A percentile compares a stretch with the other conserved stretches of the same genome.
Evolutionary conservation across 2,329 filamentous ascomycete genomes (phyloP).

Genomic region (Fusarium longipes): DNA sequence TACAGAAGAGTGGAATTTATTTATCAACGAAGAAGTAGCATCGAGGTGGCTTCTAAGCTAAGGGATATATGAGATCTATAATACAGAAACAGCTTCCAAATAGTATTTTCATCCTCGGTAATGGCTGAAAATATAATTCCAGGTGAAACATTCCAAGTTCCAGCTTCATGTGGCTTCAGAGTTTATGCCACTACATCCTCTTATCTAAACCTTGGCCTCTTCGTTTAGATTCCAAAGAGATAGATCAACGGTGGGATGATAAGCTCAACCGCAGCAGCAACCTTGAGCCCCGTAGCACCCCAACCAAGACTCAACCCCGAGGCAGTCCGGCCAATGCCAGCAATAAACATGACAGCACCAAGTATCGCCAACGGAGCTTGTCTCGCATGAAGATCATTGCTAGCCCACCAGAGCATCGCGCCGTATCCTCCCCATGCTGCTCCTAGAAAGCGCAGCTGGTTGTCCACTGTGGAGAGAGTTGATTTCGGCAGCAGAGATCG

Average conservation of each 20-base stretch:
- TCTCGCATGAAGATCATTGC: not conserved
- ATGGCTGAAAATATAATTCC: too few species aligned
- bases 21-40: too few species aligned
- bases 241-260: not conserved
- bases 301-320: not conserved
- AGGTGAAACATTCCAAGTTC: too few species aligned
- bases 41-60: too few species aligned
- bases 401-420: not conserved
- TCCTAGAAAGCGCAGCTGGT: constrained; percentile 16
- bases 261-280: not conserved
- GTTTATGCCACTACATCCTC: too few species aligned
- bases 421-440: constrained; percentile 15
- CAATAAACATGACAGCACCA: not conserved
- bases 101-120: too few species aligned
- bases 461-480: constrained; percentile 1
- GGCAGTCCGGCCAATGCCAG: not conserved
- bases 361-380: not conserved
- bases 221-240: not conserved
- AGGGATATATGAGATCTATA: too few species aligned
- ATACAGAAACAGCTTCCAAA: too few species aligned
- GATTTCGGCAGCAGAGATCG: not conserved
- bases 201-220: too few species aligned
- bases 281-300: constrained; percentile 9
- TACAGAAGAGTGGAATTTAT: too few species aligned
- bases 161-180: not conserved